These are phyloP conservation scores for Beta macrorhiza DNA, from an alignment of 179 eudicot species.

Conservation along the genomic window DNA sequence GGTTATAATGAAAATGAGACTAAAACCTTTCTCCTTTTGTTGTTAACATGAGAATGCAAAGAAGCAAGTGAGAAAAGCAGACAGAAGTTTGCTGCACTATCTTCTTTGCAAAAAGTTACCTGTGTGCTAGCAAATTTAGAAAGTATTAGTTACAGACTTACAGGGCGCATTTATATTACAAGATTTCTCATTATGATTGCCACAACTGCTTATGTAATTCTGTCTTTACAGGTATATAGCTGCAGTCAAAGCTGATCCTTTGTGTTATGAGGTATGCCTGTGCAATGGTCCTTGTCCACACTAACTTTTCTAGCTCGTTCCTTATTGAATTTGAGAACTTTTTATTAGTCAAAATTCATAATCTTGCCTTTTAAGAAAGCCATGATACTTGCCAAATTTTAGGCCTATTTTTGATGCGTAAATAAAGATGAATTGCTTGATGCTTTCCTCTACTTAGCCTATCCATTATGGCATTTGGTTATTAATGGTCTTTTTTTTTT, in stretches of 20 bases:
- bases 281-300: slow-evolving; percentile 4
- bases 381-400: background rate
- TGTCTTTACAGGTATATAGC: slow-evolving; percentile 74
- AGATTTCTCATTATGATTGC: background rate
- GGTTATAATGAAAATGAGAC: background rate
- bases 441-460: background rate
- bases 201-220: background rate
- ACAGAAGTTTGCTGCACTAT: background rate
- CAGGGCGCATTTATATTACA: background rate
- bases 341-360: background rate
- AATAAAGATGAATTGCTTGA: background rate
- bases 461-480: slow-evolving; percentile 4
- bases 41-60: background rate
- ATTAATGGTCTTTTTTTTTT: background rate
- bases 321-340: background rate
- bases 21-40: background rate
- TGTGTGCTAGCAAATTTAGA: background rate
- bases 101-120: background rate
- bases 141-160: background rate
- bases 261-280: slow-evolving; percentile 86
- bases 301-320: background rate
- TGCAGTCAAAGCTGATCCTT: slow-evolving; percentile 92
- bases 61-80: background rate
- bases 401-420: background rate
- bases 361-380: background rate